Base-by-base conservation (phyloP, 2,329 filamentous ascomycete species). In the Capronia epimyces region DNA sequence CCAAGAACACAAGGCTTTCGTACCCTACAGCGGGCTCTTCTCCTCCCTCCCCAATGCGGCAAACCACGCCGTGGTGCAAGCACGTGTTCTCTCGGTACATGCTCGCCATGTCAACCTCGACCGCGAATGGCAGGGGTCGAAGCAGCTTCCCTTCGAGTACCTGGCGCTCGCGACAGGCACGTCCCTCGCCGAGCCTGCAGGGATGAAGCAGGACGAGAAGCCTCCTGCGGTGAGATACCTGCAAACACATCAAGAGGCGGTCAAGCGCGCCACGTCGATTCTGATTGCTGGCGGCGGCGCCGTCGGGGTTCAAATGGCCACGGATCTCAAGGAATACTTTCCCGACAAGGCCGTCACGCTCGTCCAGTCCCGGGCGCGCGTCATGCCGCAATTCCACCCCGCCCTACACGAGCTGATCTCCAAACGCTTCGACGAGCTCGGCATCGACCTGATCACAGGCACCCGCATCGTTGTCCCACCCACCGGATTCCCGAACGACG, bases 1-100 rank as follows among this genome's bases (percentile, higher is more conserved):
- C 16, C 75, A 81, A 39, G 80, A 82, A 56, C 66, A 78, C 52
- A 78, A 78, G 59, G 78, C 78, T 0, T 83, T 83, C 53, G 77
- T 84, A 32, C 80, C 81, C 0, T 83, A 69, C 54, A 65, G 48
- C 18, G 60, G 59, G 1, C 52, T 69, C 10, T 69, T 68, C 46
- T 53, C 62, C 1, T 55, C 53, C 6, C 22, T 45, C 29, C 61
- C 61, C 5, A 69, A 82, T 51, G 71, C 70, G 0, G 66, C 67
- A 3, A 68, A 72, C 32, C 58, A 78, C 2, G 64, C 62, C 1
- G 59, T 58, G 1, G 67, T 64, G 2, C 66, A 69, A 0, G 55
- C 64, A 15, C 70, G 68, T 0, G 64, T 67, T 1, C 64, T 66
- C 36, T 29, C 53, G 22, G 74, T 71, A 67, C 62, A 79, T 1